Percentiles rank a stretch among this genome's conserved stretches.
phyloP scores from a whole-genome alignment of 371 early-diverging fungal genomes.

The Nematocida minor region DNA sequence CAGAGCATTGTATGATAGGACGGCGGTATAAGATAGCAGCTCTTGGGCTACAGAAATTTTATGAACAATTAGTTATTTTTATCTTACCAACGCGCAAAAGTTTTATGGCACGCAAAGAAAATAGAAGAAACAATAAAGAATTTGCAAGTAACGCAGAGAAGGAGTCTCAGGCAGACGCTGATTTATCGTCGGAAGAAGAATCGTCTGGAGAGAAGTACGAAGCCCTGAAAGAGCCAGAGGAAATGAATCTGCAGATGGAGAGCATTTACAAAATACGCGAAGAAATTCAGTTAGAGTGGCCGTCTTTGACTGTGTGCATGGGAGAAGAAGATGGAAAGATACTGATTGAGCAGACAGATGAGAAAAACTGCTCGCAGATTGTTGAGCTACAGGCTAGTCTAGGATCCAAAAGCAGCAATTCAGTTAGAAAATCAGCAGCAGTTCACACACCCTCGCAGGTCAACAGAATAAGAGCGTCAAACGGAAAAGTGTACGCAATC shows the following conservation, averaged over 20 bases:
- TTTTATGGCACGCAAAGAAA: slow-evolving; percentile 6
- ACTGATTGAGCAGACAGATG: not conserved
- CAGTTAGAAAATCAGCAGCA: not conserved
- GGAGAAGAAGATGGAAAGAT: not conserved
- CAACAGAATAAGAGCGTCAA: slow-evolving; percentile 14
- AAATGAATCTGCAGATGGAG: slow-evolving; percentile 22
- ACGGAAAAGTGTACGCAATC: not conserved
- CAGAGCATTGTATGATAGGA: too few species aligned
- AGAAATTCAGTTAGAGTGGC: slow-evolving; percentile 33
- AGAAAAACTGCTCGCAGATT: not conserved
- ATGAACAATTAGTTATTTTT: too few species aligned
- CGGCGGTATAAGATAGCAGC: too few species aligned
- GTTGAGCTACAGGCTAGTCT: not conserved
- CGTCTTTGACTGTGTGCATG: slow-evolving; percentile 18
- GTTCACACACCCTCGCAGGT: not conserved
- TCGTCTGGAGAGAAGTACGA: not conserved
- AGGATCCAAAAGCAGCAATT: not conserved
- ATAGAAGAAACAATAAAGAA: not conserved
- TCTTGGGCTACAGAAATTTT: too few species aligned
- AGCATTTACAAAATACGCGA: slow-evolving; percentile 24
- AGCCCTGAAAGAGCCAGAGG: not conserved
- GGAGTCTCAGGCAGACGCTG: not conserved
- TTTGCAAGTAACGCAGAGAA: not conserved
- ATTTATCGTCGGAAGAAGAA: not conserved
- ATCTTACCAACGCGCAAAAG: not conserved